Evolutionary conservation across 495 filamentous ascomycete genomes (phyloP).

Genomic region (Aspergillus avenaceus): DNA sequence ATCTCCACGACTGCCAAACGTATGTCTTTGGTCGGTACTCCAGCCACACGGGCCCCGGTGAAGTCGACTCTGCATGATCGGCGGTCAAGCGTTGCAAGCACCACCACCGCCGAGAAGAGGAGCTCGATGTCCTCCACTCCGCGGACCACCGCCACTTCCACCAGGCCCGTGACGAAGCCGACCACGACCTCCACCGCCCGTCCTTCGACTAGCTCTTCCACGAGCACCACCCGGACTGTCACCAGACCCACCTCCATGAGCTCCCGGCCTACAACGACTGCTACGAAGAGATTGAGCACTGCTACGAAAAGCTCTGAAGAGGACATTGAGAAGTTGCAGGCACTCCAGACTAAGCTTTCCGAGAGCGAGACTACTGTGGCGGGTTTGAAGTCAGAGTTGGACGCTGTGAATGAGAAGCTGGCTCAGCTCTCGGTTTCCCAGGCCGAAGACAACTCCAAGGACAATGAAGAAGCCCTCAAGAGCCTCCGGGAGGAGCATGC

Average conservation of each 20-base stretch:
- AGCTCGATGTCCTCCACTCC: slow-evolving; percentile 14
- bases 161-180: slow-evolving; percentile 18
- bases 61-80: slow-evolving; percentile 37
- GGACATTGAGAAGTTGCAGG: slow-evolving; percentile 34
- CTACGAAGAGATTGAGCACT: slow-evolving; percentile 34
- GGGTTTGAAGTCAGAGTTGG: slow-evolving; percentile 36
- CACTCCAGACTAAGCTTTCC: slow-evolving; percentile 37
- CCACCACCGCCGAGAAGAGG: slow-evolving; percentile 31
- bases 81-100: slow-evolving; percentile 37
- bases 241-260: slow-evolving; percentile 20
- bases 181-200: slow-evolving; percentile 23
- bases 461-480: slow-evolving; percentile 22
- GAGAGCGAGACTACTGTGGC: slow-evolving; percentile 41
- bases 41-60: slow-evolving; percentile 31
- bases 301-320: slow-evolving; percentile 23
- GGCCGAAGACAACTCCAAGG: slow-evolving; percentile 23
- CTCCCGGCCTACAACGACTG: slow-evolving; percentile 21
- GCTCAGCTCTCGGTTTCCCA: slow-evolving; percentile 24
- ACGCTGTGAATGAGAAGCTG: slow-evolving; percentile 37
- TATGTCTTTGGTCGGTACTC: slow-evolving; percentile 41
- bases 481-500: slow-evolving; percentile 33
- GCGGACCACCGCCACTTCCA: slow-evolving; percentile 26
- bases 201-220: slow-evolving; percentile 23
- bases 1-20: slow-evolving; percentile 44
- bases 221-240: slow-evolving; percentile 25